Base-by-base conservation (phyloP, 2,329 filamentous ascomycete species). In the Clonostachys solani region DNA sequence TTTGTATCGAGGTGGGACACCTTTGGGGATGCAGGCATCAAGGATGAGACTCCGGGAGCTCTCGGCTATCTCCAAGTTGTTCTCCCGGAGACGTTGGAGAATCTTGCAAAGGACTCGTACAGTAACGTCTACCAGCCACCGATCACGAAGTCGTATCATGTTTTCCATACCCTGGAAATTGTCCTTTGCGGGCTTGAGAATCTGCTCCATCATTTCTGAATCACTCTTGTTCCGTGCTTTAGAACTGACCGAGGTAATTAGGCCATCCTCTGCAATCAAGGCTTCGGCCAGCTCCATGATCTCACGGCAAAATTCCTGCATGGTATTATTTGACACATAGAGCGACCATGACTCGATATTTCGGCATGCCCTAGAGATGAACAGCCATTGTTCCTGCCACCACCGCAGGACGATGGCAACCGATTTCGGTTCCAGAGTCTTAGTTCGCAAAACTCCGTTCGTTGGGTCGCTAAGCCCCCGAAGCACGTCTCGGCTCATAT, bases 221-320 rank as follows among this genome's bases (percentile, higher is more conserved):
- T 69, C 64, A 36, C 57, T 66, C 46, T 61, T 64, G 9, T 59
- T 60, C 12, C 61, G 50, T 6, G 64, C 46, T 17, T 44, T 46
- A 3, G 48, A 61, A 34, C 62, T 62, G 12, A 88, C 87, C 42
- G 85, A 87, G 3, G 89, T 82, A 52, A 99, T 84, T 49, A 96
- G 79, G 44, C 84, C 85, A 62, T 95, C 94, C 56, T 96, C 85
- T 38, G 89, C 84, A 60, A 97, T 88, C 2, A 96, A 77, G 35
- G 81, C 78, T 59, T 95, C 89, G 1, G 92, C 92, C 60, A 96
- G 88, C 57, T 97, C 90, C 81, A 99, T 99, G 13, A 89, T 88
- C 60, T 96, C 90, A 54, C 94, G 85, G 61, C 92, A 96, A 59
- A 97, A 96, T 48, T 96, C 85, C 57, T 91, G 86, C 89, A 99